Percentiles rank a stretch among this genome's conserved stretches.
phyloP scores from a whole-genome alignment of 345 rosid species.

The Sisymbrium altissimum region DNA sequence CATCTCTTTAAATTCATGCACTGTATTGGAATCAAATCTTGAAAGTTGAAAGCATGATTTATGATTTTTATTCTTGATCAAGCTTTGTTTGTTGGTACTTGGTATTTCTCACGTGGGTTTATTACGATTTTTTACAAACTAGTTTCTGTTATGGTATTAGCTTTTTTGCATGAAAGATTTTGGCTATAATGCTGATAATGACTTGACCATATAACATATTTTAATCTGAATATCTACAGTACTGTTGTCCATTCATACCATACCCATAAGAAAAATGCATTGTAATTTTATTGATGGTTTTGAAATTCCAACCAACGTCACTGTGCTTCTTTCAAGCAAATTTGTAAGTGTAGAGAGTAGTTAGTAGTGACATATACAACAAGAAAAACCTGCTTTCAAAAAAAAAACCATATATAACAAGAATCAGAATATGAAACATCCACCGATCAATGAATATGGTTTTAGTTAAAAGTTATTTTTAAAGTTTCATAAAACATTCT shows the following conservation, averaged over 20 bases:
- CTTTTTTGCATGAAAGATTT: slow-evolving; percentile 20
- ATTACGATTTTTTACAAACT: background rate
- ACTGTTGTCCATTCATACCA: background rate
- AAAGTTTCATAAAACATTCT: background rate
- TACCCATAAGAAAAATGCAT: background rate
- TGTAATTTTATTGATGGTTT: slow-evolving; percentile 4
- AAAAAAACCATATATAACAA: background rate
- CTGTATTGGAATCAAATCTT: slow-evolving; percentile 19
- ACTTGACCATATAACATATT: slow-evolving; percentile 22
- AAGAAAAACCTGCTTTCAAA: too few relatives aligned
- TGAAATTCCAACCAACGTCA: background rate
- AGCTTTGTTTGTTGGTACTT: slow-evolving; percentile 21
- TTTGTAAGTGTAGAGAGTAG: background rate
- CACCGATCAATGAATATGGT: background rate
- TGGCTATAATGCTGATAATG: slow-evolving; percentile 17
- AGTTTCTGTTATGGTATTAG: background rate
- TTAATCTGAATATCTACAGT: background rate
- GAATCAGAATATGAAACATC: background rate
- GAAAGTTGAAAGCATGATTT: slow-evolving; percentile 5
- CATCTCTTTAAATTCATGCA: slow-evolving; percentile 12
- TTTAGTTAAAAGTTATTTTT: too few relatives aligned
- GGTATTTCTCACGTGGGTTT: slow-evolving; percentile 21
- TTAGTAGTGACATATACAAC: background rate
- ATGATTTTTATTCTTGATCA: slow-evolving; percentile 22
- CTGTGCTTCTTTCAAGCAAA: background rate